Evolutionary conservation across 345 rosid species (phyloP), one percentile per base, ranked within the genome.

Genomic region (Syzygium jambos): DNA sequence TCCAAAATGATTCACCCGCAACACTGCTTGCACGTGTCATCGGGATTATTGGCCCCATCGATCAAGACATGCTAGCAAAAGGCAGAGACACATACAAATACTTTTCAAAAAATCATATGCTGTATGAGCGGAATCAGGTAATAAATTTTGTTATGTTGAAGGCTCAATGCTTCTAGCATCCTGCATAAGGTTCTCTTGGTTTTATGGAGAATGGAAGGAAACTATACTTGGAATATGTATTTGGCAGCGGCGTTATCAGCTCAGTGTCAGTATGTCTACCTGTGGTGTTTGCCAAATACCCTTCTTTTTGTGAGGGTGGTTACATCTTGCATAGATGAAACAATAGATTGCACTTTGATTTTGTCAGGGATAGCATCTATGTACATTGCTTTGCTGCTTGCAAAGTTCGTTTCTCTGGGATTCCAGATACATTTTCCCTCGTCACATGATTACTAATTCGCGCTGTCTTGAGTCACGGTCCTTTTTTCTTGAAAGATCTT

Each of bases 1-100:
- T 98, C 92, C 99, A 98, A 91, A 98, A 96, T 90, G 99, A 98
- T 93, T 98, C 99, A 41, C 96, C 99, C 53, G 98, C 97, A 41
- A 98, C 99, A 55, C 93, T 98, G 87, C 94, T 98, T 87, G 98
- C 98, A 51, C 94, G 99, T 87, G 98, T 96, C 38, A 94, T 96
- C 51, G 99, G 99, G 89, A 96, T 96, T 52, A 91, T 94, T 52
- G 94, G 99, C 41, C 92, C 95, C 53, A 92, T 98, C 57, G 92
- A 96, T 78, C 98, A 94, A 90, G 93, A 87, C 86, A 96, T 98
- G 99, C 94, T 98, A 88, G 95, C 94, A 29, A 96, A 96, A 89
- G 99, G 99, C 56, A 95, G 97, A 53, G 99, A 96, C 89, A 94
- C 99, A 30, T 94, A 95, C 94, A 98, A 98, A 89, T 96, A 98